phyloP scores from a whole-genome alignment of 2,329 filamentous ascomycete species.

The Myrmaecium sp. region DNA sequence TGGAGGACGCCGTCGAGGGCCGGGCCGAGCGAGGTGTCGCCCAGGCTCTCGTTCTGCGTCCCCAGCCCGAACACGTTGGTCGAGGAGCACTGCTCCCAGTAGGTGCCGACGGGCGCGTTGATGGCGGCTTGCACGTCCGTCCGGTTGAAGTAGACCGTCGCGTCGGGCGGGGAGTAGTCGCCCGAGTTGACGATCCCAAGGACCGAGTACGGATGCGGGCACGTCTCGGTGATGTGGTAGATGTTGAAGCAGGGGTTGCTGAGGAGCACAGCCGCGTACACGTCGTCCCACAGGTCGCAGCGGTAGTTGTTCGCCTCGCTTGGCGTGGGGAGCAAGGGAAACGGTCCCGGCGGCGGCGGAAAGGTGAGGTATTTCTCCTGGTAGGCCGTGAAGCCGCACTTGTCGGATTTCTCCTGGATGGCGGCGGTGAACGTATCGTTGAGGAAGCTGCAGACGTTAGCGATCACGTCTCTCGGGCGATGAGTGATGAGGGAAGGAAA shows the following conservation, averaged over 20 bases:
- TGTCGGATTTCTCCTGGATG: constrained; percentile 15
- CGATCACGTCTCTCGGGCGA: no score
- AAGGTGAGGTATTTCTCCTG: constrained; percentile 25
- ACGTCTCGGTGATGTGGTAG: constrained; percentile 27
- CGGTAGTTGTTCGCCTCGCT: constrained; percentile 9
- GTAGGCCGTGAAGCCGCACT: constrained; percentile 21
- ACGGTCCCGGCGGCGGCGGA: constrained; percentile 16
- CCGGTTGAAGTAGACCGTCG: constrained; percentile 33
- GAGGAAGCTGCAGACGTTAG: no score
- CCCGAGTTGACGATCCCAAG: constrained; percentile 21
- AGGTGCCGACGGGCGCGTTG: constrained; percentile 26
- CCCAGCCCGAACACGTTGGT: constrained; percentile 24
- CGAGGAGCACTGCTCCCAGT: constrained; percentile 25
- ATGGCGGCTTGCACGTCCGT: constrained; percentile 33
- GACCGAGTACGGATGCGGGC: constrained; percentile 22
- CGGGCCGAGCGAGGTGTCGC: constrained; percentile 22
- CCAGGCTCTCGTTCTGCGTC: constrained; percentile 7
- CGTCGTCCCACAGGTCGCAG: constrained; percentile 24
- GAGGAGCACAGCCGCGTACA: constrained; percentile 21
- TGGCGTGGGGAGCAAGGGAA: constrained; percentile 14
- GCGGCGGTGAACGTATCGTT: constrained; percentile 25
- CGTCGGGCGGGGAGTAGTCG: constrained; percentile 23
- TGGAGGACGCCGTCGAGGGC: constrained; percentile 25
- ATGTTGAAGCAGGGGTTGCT: constrained; percentile 35
- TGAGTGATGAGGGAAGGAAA: no score